Percentiles rank a stretch among this genome's conserved stretches.
These are phyloP conservation scores for Microsporum canis DNA, from an alignment of 2,329 filamentous ascomycete genomes.

Conservation along the genomic window DNA sequence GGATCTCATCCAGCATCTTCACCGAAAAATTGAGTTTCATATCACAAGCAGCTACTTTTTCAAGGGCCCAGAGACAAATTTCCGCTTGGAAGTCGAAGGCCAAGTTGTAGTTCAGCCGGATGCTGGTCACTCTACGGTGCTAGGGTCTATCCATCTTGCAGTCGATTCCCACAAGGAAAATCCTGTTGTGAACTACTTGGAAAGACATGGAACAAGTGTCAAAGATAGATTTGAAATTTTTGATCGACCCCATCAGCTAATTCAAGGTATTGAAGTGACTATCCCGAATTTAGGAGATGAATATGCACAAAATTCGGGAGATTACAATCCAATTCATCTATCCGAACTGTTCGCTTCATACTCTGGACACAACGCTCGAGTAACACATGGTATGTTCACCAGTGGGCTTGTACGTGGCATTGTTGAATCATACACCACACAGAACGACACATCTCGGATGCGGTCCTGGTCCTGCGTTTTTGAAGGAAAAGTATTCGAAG, in stretches of 20 bases:
- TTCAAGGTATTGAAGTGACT: slow-evolving; percentile 78
- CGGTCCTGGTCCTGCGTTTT: neutral
- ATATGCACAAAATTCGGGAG: slow-evolving; percentile 91
- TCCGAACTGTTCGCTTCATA: slow-evolving; percentile 63
- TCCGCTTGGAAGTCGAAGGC: neutral
- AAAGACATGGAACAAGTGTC: neutral
- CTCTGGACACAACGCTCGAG: slow-evolving; percentile 76
- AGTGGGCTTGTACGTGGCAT: slow-evolving; percentile 91
- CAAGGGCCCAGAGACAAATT: neutral
- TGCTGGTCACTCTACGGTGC: neutral
- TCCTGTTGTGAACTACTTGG: neutral
- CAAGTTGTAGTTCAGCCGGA: neutral
- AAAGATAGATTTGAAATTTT: slow-evolving; percentile 65
- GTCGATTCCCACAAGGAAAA: neutral
- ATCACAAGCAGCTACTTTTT: neutral
- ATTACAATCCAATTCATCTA: slow-evolving; percentile 98
- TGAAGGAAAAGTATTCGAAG: neutral
- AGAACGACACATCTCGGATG: slow-evolving; percentile 56
- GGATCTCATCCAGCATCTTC: neutral
- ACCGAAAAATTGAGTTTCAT: neutral
- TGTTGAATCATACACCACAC: slow-evolving; percentile 95
- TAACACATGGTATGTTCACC: slow-evolving; percentile 96
- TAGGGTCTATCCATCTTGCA: neutral
- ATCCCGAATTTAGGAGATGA: slow-evolving; percentile 78
- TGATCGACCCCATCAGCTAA: slow-evolving; percentile 85